Evolutionary conservation across 2,329 filamentous ascomycete species (phyloP).

Genomic region (Pseudocercospora cruenta): DNA sequence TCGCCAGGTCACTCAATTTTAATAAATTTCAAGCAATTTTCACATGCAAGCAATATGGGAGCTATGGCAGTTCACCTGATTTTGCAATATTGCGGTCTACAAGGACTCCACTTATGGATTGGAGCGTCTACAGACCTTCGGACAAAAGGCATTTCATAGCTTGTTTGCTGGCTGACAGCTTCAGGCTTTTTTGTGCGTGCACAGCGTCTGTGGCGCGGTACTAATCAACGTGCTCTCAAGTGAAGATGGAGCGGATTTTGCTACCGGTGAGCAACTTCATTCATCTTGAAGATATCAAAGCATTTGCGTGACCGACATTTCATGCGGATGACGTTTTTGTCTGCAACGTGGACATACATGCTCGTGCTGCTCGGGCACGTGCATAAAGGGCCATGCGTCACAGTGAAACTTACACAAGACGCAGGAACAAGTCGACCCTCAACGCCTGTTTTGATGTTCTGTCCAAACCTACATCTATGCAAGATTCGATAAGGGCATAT

Average conservation of each 20-base stretch:
- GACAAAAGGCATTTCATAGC: background rate
- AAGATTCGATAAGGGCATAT: background rate
- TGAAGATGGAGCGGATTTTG: background rate
- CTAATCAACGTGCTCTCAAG: background rate
- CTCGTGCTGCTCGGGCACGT: conserved; percentile 9
- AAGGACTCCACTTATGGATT: background rate
- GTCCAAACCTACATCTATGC: background rate
- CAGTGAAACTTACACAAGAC: conserved; percentile 7
- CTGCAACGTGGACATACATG: conserved; percentile 8
- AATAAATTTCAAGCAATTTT: background rate
- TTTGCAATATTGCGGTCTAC: background rate
- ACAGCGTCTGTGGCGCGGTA: conserved; percentile 1
- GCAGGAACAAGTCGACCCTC: background rate
- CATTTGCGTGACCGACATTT: background rate
- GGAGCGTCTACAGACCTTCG: background rate
- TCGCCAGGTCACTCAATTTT: background rate
- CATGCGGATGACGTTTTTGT: background rate
- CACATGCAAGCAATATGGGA: background rate
- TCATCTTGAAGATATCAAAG: background rate
- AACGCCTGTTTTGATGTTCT: background rate
- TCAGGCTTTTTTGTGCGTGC: conserved; percentile 1
- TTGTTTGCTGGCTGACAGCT: conserved; percentile 5
- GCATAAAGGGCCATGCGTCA: conserved; percentile 7
- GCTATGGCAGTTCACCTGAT: background rate
- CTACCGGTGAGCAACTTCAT: background rate